Evolutionary conservation across 768 basidiomycete genomes (phyloP), one percentile per base, ranked within the genome.

Genomic region (Tylopilus sp.): DNA sequence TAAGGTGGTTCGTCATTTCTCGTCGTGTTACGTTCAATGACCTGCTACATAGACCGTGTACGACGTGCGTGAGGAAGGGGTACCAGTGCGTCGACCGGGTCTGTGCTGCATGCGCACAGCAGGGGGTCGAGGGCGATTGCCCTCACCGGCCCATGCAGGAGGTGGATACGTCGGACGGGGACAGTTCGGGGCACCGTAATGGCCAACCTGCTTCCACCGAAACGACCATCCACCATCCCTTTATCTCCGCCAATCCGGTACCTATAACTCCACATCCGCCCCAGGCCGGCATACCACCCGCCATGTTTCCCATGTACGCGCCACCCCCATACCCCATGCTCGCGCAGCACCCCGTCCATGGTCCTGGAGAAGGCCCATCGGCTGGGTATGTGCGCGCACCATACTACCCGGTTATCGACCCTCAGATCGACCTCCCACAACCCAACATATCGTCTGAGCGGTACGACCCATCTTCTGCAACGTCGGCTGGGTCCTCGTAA

Each of bases 41-140:
- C 44, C 24, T 45, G 45, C 52, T 55, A 43, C 52, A 51, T 54
- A 81, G 81, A 58, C 81, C 81, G 45, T 83, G 81, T 60, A 53
- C 69, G 21, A 71, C 76, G 19, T 83, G 81, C 63, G 62, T 65
- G 52, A 76, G 77, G 34, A 81, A 81, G 65, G 74, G 77, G 22
- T 76, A 74, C 53, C 74, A 81, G 48, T 83, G 82, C 54, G 54
- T 80, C 49, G 78, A 82, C 53, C 75, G 76, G 40, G 71, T 75
- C 38, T 81, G 80, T 60, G 63, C 71, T 48, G 50, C 67, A 29
- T 82, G 81, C 60, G 62, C 65, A 17, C 72, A 73, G 38, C 78
- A 75, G 54, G 80, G 79, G 7, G 61, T 69, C 47, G 72, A 71
- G 44, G 68, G 72, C 22, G 76, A 80, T 54, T 82, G 80, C 52